Percentiles rank a stretch among this genome's conserved stretches.
Conservation (phyloP, 768 basidiomycete species). For the Lactarius sanguifluus region DNA sequence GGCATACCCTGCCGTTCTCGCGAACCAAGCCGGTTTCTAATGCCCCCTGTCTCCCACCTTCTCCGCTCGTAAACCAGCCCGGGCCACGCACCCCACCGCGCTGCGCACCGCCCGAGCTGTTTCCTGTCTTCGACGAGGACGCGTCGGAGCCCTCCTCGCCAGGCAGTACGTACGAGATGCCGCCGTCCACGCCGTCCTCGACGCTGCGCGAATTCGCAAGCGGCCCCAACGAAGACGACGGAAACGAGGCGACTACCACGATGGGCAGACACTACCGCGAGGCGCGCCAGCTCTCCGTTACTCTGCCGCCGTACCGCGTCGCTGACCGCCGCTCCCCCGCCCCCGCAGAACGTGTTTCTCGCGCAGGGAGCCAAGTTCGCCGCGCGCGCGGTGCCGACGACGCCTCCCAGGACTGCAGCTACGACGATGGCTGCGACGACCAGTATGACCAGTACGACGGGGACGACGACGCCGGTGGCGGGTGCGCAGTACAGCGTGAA, state of each 20-base stretch:
- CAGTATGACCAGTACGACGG: too few species aligned
- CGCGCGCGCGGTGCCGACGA: background rate
- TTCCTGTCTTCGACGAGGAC: constrained; percentile 16
- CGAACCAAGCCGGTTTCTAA: background rate
- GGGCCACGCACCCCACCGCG: background rate
- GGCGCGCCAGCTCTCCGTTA: constrained; percentile 22
- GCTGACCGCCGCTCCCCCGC: constrained; percentile 9
- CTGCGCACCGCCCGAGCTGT: constrained; percentile 1
- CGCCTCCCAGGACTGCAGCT: too few species aligned
- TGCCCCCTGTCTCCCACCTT: constrained; percentile 1
- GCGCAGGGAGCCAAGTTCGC: constrained; percentile 10
- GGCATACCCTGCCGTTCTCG: background rate
- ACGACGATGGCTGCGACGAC: background rate
- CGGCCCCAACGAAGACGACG: constrained; percentile 4
- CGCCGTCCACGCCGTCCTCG: background rate
- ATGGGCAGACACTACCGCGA: constrained; percentile 20
- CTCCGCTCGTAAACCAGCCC: constrained; percentile 10
- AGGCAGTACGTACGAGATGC: constrained; percentile 25
- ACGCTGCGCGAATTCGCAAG: constrained; percentile 22
- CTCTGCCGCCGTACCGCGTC: constrained; percentile 11
- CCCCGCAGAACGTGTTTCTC: constrained; percentile 22
- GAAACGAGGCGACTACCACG: background rate
- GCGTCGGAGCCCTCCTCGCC: constrained; percentile 21
- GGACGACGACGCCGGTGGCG: background rate
- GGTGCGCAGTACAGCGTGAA: constrained; percentile 10